Evolutionary conservation across 768 basidiomycete species (phyloP).

Genomic region (Leccinellum rugosiceps): DNA sequence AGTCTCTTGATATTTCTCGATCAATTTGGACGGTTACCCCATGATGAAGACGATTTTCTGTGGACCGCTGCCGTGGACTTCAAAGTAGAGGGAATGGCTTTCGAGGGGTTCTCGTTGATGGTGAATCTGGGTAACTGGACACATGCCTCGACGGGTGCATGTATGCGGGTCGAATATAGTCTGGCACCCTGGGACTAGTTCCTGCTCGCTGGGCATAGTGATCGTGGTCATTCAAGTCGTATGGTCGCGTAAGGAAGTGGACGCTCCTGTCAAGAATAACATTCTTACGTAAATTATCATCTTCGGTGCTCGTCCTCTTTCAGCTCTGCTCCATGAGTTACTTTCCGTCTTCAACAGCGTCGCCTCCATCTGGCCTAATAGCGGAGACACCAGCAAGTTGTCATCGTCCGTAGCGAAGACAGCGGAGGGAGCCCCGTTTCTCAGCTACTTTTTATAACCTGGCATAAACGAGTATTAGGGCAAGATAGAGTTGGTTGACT

Average conservation of each 20-base stretch:
- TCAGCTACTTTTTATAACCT: no score
- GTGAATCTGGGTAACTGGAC: slow-evolving; percentile 58
- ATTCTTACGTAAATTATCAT: background rate
- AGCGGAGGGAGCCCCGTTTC: no score
- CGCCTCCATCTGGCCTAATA: no score
- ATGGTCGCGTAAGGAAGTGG: no score
- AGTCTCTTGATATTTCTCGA: background rate
- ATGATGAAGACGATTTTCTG: slow-evolving; percentile 73
- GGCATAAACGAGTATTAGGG: no score
- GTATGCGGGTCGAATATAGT: slow-evolving; percentile 60
- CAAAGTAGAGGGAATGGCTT: slow-evolving; percentile 76
- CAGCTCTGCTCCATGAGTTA: no score
- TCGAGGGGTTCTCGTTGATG: slow-evolving; percentile 49
- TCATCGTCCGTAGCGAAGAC: no score
- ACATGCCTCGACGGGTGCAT: slow-evolving; percentile 68
- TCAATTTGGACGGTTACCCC: slow-evolving; percentile 43
- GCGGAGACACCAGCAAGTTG: no score
- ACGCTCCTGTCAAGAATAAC: no score
- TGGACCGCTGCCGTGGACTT: slow-evolving; percentile 67
- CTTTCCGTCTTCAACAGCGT: no score
- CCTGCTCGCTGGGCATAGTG: background rate
- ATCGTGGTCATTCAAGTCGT: background rate
- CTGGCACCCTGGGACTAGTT: slow-evolving; percentile 19
- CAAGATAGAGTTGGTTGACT: no score
- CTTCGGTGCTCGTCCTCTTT: no score